Base-by-base conservation (phyloP, 495 filamentous ascomycete genomes). In the Penicillium daleae region DNA sequence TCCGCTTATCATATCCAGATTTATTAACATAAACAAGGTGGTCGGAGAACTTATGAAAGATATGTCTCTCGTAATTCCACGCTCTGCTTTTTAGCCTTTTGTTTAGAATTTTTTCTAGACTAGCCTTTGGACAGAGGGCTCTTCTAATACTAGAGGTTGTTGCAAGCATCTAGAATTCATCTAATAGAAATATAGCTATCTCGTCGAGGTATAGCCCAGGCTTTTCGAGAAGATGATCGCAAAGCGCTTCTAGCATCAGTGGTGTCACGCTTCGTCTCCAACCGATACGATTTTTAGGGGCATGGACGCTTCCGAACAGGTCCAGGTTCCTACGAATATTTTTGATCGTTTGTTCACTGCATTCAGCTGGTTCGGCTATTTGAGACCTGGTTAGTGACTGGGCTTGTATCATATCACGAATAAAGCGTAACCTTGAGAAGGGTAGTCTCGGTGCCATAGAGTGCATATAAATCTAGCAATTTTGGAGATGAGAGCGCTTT, bases 401-500 rank as follows among this genome's bases (percentile, higher is more conserved):
- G 50, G 17, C 22, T 53, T 29, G 17, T 33, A 53, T 53, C 21
- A 53, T 53, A 1, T 53, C 26, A 29, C 17, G 50, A 33, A 53
- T 53, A 6, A 53, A 29, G 5, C 32, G 12, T 19, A 53, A n/a
- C 17, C 12, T 53, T n/a, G 12, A 53, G 17, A 6, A 19, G 26
- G 50, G 50, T 29, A 53, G 26, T 33, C 50, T 53, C n/a, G 26
- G 50, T 33, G 50, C 50, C 6, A 53, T 49, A 46, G 35, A 39
- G 35, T 17, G 35, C 35, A 17, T 39, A 39, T 39, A 13, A 35
- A 13, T 39, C 35, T 39, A 39, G 35, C 4, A 5, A 39, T 17
- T 39, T 4, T 39, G 13, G 35, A 39, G 35, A 17, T 17, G 13
- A 39, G 35, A 39, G 35, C 13, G 15, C 35, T 39, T 39, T 39